A percentile compares a stretch with the other conserved stretches of the same genome.
phyloP scores from a whole-genome alignment of 169 alveolate genomes.

The Fabrea salina region DNA sequence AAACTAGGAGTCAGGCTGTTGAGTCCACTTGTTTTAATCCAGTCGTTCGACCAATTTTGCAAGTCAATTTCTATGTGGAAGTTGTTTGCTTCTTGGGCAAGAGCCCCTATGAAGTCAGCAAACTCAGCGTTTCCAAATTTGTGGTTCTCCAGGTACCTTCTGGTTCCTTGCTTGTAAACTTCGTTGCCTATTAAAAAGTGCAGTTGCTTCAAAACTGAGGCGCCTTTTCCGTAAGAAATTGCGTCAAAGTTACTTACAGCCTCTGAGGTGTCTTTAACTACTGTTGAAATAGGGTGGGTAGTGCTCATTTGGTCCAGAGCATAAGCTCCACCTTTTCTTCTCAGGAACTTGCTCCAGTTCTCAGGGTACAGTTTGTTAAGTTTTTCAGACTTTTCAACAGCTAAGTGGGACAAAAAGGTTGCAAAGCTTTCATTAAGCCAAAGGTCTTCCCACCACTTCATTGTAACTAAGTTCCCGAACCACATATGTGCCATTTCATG shows the following conservation, averaged over 20 bases:
- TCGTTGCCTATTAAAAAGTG: constrained; percentile 57
- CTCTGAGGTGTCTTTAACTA: constrained; percentile 44
- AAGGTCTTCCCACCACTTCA: constrained; percentile 87
- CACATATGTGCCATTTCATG: constrained; percentile 91
- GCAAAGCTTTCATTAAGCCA: constrained; percentile 87
- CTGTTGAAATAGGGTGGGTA: constrained; percentile 71
- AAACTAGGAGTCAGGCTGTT: not conserved
- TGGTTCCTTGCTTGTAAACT: constrained; percentile 32
- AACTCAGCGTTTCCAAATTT: not conserved
- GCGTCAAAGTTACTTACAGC: constrained; percentile 72
- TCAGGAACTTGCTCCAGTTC: constrained; percentile 35
- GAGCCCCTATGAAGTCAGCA: not conserved
- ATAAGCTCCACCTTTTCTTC: constrained; percentile 32
- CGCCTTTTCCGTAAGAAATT: constrained; percentile 83
- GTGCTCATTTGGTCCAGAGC: constrained; percentile 40
- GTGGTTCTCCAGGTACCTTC: not conserved
- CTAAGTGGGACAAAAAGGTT: constrained; percentile 57
- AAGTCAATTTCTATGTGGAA: not conserved
- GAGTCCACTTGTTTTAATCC: constrained; percentile 16
- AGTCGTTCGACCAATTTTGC: not conserved
- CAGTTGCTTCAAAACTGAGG: constrained; percentile 73
- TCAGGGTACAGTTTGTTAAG: constrained; percentile 26
- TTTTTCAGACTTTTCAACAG: constrained; percentile 35
- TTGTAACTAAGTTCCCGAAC: constrained; percentile 86
- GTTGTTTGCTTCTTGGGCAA: not conserved